These are phyloP conservation scores for Paecilomyces formosus DNA, from an alignment of 2,329 filamentous ascomycete genomes.

Conservation along the genomic window DNA sequence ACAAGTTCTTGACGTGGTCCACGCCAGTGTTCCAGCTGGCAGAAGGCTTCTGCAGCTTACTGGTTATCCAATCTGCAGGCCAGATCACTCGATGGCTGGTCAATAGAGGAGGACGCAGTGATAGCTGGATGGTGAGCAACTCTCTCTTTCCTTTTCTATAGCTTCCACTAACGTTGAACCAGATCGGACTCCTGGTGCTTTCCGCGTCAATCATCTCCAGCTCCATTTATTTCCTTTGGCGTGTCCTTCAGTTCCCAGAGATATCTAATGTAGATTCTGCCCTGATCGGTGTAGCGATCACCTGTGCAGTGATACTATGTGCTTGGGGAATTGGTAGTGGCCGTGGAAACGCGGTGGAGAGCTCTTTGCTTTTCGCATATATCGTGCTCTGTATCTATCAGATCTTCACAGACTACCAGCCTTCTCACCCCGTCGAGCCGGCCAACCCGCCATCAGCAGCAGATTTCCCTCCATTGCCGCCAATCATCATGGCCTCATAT, in stretches of 20 bases:
- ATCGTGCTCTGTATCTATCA: constrained; percentile 98
- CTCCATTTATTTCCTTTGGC: constrained; percentile 92
- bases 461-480: constrained; percentile 90
- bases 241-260: constrained; percentile 86
- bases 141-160: not conserved
- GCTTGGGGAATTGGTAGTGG: constrained; percentile 92
- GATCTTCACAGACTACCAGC: constrained; percentile 96
- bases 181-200: constrained; percentile 82
- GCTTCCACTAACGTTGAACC: constrained; percentile 8
- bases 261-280: constrained; percentile 89
- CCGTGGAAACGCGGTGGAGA: constrained; percentile 90
- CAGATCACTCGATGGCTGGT: constrained; percentile 94
- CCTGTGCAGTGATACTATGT: constrained; percentile 84
- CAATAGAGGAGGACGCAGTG: constrained; percentile 76
- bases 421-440: constrained; percentile 59
- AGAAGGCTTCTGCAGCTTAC: constrained; percentile 91
- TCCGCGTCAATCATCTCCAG: constrained; percentile 89
- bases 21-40: constrained; percentile 89
- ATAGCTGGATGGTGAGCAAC: constrained; percentile 86
- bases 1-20: constrained; percentile 79
- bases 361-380: constrained; percentile 91
- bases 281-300: constrained; percentile 85
- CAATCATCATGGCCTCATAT: constrained; percentile 97
- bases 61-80: constrained; percentile 91
- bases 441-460: constrained; percentile 41